Base-by-base conservation (phyloP, 345 rosid genomes). In the Gossypium herbaceum region DNA sequence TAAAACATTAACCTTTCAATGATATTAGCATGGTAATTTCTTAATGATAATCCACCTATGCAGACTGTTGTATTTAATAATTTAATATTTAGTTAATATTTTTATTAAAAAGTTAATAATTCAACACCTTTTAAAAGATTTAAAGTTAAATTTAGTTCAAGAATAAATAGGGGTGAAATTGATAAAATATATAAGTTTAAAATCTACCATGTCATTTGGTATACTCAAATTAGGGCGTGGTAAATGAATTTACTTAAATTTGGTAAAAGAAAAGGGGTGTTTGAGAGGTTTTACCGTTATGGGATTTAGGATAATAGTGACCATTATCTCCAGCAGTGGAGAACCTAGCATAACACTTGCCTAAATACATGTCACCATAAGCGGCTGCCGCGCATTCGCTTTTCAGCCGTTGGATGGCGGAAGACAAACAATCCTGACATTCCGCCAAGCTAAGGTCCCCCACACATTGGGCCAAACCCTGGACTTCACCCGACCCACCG, bases 401-500 rank as follows among this genome's bases (percentile, higher is more conserved):
- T 79, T 88, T 94, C 66, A 93, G 78, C 84, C 87, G 87, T 72
- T 85, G 82, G 77, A 93, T 83, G 0, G 93, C 99, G 61, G 86
- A 82, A 16, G 83, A 71, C 71, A 88, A 60, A 43, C 98, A 95
- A 45, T 91, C 98, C 83, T 91, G 98, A 34, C 99, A 95, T 73
- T 93, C 83, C 0, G 75, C 90, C 0, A 43, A 62, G 58, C 87
- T 90, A 67, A 95, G 77, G 74, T 95, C 98, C 72, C 94, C 97
- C 0, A 87, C 83, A 57, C 99, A 95, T 75, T 95, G 99, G 67
- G 90, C 94, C 85, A 87, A 19, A 15, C 97, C 98, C 83, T 91
- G 93, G 34, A 90, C 90, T 70, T 89, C 85, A 6, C 89, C 93
- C 0, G 99, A 86, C 73, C 98, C 95, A 17, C 97, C 94, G 0